Evolutionary conservation across 257 asterid genomes (phyloP).

Genomic region (Datura wrightii): DNA sequence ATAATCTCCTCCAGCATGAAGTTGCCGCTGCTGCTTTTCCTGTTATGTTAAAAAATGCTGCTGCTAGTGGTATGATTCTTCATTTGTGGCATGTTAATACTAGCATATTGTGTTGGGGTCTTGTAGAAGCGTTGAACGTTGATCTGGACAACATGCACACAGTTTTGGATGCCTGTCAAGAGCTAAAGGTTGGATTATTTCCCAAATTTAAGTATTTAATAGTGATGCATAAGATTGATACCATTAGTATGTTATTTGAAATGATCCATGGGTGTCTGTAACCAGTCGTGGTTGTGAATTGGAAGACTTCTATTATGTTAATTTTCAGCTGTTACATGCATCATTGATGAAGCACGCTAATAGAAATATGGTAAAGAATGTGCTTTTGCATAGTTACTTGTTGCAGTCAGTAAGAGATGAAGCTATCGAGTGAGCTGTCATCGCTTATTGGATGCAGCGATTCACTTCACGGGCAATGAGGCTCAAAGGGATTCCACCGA

Average conservation of each 20-base stretch:
- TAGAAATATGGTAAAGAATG: not conserved
- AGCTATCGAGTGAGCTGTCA: not conserved
- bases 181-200: constrained; percentile 69
- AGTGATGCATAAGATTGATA: not conserved
- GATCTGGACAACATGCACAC: constrained; percentile 64
- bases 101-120: constrained; percentile 73
- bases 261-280: not conserved
- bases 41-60: constrained; percentile 53
- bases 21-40: constrained; percentile 74
- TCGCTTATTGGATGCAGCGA: constrained; percentile 1
- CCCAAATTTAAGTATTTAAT: constrained; percentile 12
- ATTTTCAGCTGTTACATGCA: not conserved
- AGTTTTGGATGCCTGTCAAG: constrained; percentile 84
- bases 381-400: not conserved
- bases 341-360: not conserved
- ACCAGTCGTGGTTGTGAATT: not conserved
- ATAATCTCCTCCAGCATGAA: constrained; percentile 83
- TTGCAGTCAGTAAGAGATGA: constrained; percentile 10
- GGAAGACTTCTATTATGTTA: not conserved
- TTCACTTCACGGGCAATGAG: constrained; percentile 14
- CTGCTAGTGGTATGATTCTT: constrained; percentile 53
- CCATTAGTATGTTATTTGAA: constrained; percentile 17
- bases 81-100: constrained; percentile 80
- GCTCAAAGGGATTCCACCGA: not conserved
- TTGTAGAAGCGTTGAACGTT: constrained; percentile 65